These are phyloP conservation scores for Lodderomyces beijingensis DNA, from an alignment of 1,139 yeast species.

Conservation along the genomic window DNA sequence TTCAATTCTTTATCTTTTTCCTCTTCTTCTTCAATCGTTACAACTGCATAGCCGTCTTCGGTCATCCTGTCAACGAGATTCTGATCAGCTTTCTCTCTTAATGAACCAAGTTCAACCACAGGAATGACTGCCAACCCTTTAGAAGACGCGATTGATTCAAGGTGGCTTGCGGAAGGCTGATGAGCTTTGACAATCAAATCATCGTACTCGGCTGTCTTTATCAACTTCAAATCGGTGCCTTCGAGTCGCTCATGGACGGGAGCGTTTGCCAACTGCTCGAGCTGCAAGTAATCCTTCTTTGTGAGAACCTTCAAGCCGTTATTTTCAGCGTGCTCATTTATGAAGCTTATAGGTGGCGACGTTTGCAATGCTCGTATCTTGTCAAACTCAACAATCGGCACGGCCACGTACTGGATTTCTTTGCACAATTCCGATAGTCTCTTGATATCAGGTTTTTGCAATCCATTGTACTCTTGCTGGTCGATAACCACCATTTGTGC, in stretches of 20 bases:
- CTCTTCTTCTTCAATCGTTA: background rate
- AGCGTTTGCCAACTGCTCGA: slow-evolving; percentile 15
- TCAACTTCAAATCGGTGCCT: slow-evolving; percentile 21
- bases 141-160: slow-evolving; percentile 23
- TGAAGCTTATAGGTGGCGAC: slow-evolving; percentile 1
- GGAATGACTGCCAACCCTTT: slow-evolving; percentile 28
- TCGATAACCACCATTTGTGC: background rate
- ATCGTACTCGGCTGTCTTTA: slow-evolving; percentile 19
- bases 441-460: background rate
- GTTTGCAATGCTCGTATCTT: background rate
- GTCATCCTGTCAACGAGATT: background rate
- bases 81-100: background rate
- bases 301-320: slow-evolving; percentile 13
- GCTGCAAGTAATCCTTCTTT: slow-evolving; percentile 17
- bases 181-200: slow-evolving; percentile 22
- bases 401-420: slow-evolving; percentile 16
- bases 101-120: slow-evolving; percentile 19
- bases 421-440: background rate
- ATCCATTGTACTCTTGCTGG: background rate
- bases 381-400: slow-evolving; percentile 15
- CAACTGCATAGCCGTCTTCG: background rate
- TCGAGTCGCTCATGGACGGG: slow-evolving; percentile 23
- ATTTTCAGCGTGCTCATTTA: background rate
- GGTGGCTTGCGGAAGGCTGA: slow-evolving; percentile 26
- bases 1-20: slow-evolving; percentile 3